These are phyloP conservation scores for Candida xiaguanensis DNA, from an alignment of 805 yeast species.

Conservation along the genomic window DNA sequence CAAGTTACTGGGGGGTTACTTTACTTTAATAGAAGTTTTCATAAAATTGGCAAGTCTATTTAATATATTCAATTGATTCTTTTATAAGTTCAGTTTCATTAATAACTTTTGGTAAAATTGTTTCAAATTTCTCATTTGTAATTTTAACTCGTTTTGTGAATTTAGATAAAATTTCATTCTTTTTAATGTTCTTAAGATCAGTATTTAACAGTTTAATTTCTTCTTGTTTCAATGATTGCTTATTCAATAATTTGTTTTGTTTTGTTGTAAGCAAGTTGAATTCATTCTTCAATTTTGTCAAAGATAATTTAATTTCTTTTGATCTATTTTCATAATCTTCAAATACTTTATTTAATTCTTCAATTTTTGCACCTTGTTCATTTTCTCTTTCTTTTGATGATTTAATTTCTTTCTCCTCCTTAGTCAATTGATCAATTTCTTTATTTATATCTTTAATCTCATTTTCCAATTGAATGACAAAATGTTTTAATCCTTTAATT, in stretches of 20 bases:
- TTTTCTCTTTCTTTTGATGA: constrained; percentile 17
- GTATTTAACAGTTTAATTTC: constrained; percentile 22
- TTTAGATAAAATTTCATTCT: constrained; percentile 21
- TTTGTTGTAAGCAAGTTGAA: constrained; percentile 18
- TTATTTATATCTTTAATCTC: constrained; percentile 26
- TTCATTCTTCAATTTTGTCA: constrained; percentile 22
- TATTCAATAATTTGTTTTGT: constrained; percentile 22
- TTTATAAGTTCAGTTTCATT: constrained; percentile 19
- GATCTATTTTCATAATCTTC: constrained; percentile 22
- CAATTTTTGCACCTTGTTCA: constrained; percentile 18
- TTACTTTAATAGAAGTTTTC: constrained; percentile 62
- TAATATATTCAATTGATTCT: constrained; percentile 19
- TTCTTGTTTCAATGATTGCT: constrained; percentile 20
- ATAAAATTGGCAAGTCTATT: constrained; percentile 37
- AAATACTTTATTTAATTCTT: constrained; percentile 19
- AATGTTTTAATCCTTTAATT: constrained; percentile 37
- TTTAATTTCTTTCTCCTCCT: constrained; percentile 11
- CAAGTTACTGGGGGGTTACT: constrained; percentile 56
- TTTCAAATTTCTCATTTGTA: constrained; percentile 32
- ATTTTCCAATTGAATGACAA: constrained; percentile 34
- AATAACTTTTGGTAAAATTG: constrained; percentile 29
- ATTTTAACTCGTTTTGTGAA: constrained; percentile 22
- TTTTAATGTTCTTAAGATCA: constrained; percentile 26
- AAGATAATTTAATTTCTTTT: constrained; percentile 16
- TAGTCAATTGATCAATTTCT: constrained; percentile 14